Evolutionary conservation across 192 early-diverging fungal genomes (phyloP).

Genomic region (Coemansia sp.): DNA sequence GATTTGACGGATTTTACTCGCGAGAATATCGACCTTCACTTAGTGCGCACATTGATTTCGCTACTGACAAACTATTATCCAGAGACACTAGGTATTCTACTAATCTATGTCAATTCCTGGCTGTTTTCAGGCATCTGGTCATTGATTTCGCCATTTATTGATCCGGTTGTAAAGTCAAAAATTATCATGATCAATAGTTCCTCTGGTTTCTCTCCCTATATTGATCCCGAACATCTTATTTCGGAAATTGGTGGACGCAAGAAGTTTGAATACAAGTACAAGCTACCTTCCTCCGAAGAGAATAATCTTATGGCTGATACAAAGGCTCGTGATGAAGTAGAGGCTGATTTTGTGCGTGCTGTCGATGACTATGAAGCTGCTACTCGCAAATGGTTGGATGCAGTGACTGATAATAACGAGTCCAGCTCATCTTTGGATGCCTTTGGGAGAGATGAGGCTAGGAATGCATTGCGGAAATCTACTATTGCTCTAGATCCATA

Average conservation of each 20-base stretch:
- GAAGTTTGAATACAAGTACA: slow-evolving; percentile 58
- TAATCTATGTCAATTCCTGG: slow-evolving; percentile 81
- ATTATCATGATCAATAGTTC: slow-evolving; percentile 69
- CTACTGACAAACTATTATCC: slow-evolving; percentile 88
- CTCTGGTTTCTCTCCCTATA: slow-evolving; percentile 61
- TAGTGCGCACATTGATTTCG: slow-evolving; percentile 73
- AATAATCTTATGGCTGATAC: slow-evolving; percentile 55
- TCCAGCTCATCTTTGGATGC: not conserved
- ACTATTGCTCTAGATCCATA: slow-evolving; percentile 55
- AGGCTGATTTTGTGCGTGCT: slow-evolving; percentile 31
- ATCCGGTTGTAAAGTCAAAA: slow-evolving; percentile 85
- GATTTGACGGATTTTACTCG: slow-evolving; percentile 72
- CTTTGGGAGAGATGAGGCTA: slow-evolving; percentile 21
- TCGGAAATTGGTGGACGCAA: slow-evolving; percentile 63
- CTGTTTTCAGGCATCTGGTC: slow-evolving; percentile 81
- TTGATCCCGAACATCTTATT: slow-evolving; percentile 59
- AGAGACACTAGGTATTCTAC: slow-evolving; percentile 74
- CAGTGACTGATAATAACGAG: not conserved
- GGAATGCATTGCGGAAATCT: slow-evolving; percentile 39
- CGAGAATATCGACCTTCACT: slow-evolving; percentile 70
- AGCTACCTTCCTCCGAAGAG: slow-evolving; percentile 50
- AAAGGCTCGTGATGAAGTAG: slow-evolving; percentile 33
- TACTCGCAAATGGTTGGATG: slow-evolving; percentile 55
- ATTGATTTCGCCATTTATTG: slow-evolving; percentile 80
- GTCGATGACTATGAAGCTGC: slow-evolving; percentile 46